Base-by-base conservation (phyloP, 2,329 filamentous ascomycete species). In the Coniochaeta sp. region DNA sequence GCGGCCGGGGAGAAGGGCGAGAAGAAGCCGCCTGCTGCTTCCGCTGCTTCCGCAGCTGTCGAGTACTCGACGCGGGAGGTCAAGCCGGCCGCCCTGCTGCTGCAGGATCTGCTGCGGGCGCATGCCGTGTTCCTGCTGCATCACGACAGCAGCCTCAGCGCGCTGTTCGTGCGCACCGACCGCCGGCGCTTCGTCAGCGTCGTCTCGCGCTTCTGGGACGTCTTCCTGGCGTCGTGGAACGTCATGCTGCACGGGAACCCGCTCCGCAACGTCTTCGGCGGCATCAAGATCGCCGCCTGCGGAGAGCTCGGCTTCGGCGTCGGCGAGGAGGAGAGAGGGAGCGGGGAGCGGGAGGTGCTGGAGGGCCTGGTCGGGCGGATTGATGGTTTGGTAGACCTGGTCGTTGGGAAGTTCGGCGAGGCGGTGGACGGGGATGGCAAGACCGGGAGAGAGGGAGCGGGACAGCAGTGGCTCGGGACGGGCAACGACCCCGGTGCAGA, bases 261-360 rank as follows among this genome's bases (percentile, higher is more conserved):
- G 0, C 87, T 88, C 1, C 84, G 89, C 1, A 88, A 88, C 63
- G 80, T 96, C 5, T 92, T 91, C 68, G 86, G 88, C 12, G 92
- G 90, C 6, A 86, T 96, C 69, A 96, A 96, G 72, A 80, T 99
- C 34, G 91, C 93, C 14, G 90, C 89, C 7, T 92, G 91, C 36
- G 93, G 95, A 19, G 93, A 98, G 74, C 83, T 98, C 28, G 95
- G 95, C 17, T 85, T 97, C 54, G 95, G 95, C 0, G 95, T 98
- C 1, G 95, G 95, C 19, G 95, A 98, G 72, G 95, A 98, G 75
- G 91, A 97, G 59, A 89, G 92, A 72, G 93, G 93, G 4, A 97
- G 93, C 70, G 92, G 92, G 34, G 93, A 98, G 76, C 82, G 93
- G 67, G 93, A 96, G 67, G 93, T 98, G 0, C 78, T 99, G 1